Evolutionary conservation across 768 basidiomycete genomes (phyloP).

Genomic region (Russula sp.): DNA sequence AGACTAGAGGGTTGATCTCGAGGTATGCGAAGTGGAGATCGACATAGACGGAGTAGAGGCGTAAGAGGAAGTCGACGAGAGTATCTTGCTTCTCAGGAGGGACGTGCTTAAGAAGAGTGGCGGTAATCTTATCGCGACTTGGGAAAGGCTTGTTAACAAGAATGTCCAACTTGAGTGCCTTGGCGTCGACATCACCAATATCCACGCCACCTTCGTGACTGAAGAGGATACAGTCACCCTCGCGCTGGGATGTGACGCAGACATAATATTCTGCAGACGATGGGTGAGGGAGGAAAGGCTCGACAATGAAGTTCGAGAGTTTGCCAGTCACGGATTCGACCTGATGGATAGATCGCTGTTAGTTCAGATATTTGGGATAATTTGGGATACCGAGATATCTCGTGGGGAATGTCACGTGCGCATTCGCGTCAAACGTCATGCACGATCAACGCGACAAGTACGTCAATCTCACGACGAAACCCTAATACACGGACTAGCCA

Average conservation of each 20-base stretch:
- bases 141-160: constrained; percentile 80
- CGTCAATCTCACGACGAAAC: constrained; percentile 3
- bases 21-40: constrained; percentile 99
- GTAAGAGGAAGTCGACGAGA: constrained; percentile 89
- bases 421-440: constrained; percentile 10
- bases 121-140: constrained; percentile 68
- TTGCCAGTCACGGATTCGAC: constrained; percentile 95
- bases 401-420: constrained; percentile 28
- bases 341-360: constrained; percentile 40
- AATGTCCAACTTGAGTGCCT: constrained; percentile 86
- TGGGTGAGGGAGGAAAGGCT: constrained; percentile 97
- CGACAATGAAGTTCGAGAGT: constrained; percentile 95
- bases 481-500: constrained; percentile 9
- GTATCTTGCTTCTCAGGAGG: constrained; percentile 84
- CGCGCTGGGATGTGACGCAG: constrained; percentile 93
- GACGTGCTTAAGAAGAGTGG: constrained; percentile 77
- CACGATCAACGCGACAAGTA: background rate
- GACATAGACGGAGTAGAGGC: constrained; percentile 96
- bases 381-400: background rate
- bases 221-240: constrained; percentile 96
- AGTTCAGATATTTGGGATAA: constrained; percentile 5
- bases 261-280: constrained; percentile 96
- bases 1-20: constrained; percentile 98
- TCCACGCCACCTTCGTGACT: constrained; percentile 99
- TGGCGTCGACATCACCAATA: constrained; percentile 96